These are phyloP conservation scores for Rhamnella rubrinervis DNA, from an alignment of 331 rosid species.

Conservation along the genomic window DNA sequence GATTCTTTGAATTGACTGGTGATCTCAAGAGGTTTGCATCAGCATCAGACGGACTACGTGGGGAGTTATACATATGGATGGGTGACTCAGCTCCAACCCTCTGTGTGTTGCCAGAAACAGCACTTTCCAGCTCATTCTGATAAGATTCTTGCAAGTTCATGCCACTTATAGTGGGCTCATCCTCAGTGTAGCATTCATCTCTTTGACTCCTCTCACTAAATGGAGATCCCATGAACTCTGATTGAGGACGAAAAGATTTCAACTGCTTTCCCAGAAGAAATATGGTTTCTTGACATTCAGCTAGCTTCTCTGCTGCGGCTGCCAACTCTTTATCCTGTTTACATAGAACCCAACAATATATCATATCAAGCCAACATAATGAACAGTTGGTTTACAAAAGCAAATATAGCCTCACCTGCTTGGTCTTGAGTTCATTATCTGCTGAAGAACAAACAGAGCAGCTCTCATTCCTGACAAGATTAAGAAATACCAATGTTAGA, in stretches of 20 bases:
- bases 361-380: too few species aligned
- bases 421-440: conserved; percentile 48
- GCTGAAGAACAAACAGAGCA: conserved; percentile 31
- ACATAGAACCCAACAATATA: not conserved
- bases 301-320: conserved; percentile 91
- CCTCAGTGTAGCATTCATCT: conserved; percentile 43
- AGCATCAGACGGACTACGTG: conserved; percentile 57
- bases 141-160: conserved; percentile 47
- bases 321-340: conserved; percentile 78
- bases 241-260: conserved; percentile 72
- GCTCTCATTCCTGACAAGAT: conserved; percentile 57
- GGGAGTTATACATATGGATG: conserved; percentile 43
- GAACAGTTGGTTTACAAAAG: not conserved
- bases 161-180: conserved; percentile 51
- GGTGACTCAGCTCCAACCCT: conserved; percentile 59
- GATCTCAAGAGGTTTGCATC: conserved; percentile 58
- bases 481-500: conserved; percentile 23
- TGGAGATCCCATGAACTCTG: conserved; percentile 56
- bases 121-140: conserved; percentile 46
- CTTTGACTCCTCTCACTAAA: conserved; percentile 49
- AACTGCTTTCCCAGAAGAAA: conserved; percentile 91
- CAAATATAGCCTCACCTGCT: conserved; percentile 53
- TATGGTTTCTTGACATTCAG: conserved; percentile 98
- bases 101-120: conserved; percentile 39
- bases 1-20: conserved; percentile 44